phyloP scores from a whole-genome alignment of 768 basidiomycete genomes.

The Neoboletus brunneissimus region DNA sequence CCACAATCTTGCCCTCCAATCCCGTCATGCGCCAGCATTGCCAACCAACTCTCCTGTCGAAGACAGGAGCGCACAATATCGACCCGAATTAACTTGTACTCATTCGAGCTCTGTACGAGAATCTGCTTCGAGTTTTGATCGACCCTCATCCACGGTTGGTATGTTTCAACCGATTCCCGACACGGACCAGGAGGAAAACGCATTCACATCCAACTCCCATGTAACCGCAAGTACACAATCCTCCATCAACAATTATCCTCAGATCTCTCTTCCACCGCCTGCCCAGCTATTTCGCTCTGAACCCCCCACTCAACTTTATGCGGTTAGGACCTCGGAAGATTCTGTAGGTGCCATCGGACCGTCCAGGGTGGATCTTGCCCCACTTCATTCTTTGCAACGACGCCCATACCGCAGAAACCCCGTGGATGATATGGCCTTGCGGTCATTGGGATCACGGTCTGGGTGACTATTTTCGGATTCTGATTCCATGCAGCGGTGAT shows the following conservation, averaged over 20 bases:
- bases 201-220: constrained; percentile 11
- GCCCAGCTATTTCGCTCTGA: constrained; percentile 30
- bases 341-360: constrained; percentile 20
- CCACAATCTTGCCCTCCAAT: background rate
- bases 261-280: constrained; percentile 34
- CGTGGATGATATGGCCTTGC: constrained; percentile 58
- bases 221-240: constrained; percentile 1
- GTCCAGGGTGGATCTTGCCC: constrained; percentile 47
- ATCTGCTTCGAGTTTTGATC: constrained; percentile 16
- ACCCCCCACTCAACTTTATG: constrained; percentile 28
- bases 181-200: constrained; percentile 6
- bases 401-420: constrained; percentile 61
- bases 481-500: constrained; percentile 19
- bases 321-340: constrained; percentile 27
- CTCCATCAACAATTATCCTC: constrained; percentile 14
- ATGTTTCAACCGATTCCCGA: constrained; percentile 9
- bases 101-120: constrained; percentile 20
- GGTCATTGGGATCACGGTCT: constrained; percentile 42
- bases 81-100: constrained; percentile 14
- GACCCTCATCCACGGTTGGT: constrained; percentile 19
- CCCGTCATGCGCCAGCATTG: constrained; percentile 4
- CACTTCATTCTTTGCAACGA: constrained; percentile 53
- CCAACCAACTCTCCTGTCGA: constrained; percentile 4
- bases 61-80: constrained; percentile 13
- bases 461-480: constrained; percentile 33